Base-by-base conservation (phyloP, 352 stramenopile species). In the Phytopythium montanum region DNA sequence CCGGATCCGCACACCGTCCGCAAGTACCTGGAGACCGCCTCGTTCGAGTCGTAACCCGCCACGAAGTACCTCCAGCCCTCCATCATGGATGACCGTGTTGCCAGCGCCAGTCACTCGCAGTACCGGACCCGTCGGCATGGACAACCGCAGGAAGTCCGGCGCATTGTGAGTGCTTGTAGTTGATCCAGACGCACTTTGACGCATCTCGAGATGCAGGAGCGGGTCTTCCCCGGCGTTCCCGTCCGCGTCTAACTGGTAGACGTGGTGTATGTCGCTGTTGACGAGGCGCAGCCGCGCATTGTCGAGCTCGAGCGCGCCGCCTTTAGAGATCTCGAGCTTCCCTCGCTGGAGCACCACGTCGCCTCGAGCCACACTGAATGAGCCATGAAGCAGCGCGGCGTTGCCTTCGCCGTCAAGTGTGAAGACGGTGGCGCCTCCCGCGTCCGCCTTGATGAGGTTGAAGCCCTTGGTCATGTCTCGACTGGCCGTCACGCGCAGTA, bases 361-460 rank as follows among this genome's bases (percentile, higher is more conserved):
- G 14, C 79, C 81, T 13, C 81, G 71, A 28, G 75, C 69, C 5
- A 82, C 13, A 18, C 61, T 55, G 25, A 85, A 61, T 13, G 72
- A 82, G 36, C 75, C 77, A 16, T 65, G 58, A 38, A 81, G 72
- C 26, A 87, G 69, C 36, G 68, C 59, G 1, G 75, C 64, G 55
- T 84, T 63, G 16, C 77, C 77, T 5, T 69, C 53, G 8, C 84
- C 84, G 38, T 88, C 73, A 62, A 93, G 76, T 1, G 73, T 89
- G 53, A 93, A 86, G 16, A 91, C 59, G 0, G 77, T 70, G 60
- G 59, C 57, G 1, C 73, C 70, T 12, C 51, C 65, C 0, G 81
- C 73, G 14, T 91, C 76, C 7, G 73, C 81, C 31, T 88, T 85
- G 50, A 91, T 75, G 28, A 93, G 57, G 39, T 93, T 79, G 56